Percentiles rank a stretch among this genome's conserved stretches.
These are phyloP conservation scores for Blastocystis sp. DNA, from an alignment of 352 stramenopile species.

Conservation along the genomic window DNA sequence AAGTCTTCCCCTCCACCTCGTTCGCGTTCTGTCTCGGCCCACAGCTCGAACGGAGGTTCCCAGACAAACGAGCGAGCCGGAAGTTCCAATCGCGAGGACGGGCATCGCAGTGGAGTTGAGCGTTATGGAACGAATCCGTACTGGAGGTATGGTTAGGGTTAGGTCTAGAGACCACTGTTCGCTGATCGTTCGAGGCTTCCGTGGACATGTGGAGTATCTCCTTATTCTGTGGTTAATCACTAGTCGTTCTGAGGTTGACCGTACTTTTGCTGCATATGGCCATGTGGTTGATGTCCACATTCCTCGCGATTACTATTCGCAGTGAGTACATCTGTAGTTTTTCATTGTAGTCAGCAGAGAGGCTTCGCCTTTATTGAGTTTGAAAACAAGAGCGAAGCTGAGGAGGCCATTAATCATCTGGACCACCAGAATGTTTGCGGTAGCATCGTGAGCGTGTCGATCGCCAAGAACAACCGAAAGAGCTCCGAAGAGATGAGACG, in stretches of 20 bases:
- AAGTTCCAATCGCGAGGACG: background rate
- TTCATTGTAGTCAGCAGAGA: background rate
- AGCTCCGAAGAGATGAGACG: background rate
- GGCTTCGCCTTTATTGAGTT: slow-evolving; percentile 43
- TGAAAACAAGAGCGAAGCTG: background rate
- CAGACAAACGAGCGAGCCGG: background rate
- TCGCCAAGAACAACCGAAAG: background rate
- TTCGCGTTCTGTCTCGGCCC: background rate
- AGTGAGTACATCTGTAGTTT: background rate
- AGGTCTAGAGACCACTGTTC: slow-evolving; percentile 1
- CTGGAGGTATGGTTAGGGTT: background rate
- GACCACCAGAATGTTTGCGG: background rate
- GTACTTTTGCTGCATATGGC: background rate
- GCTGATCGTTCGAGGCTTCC: background rate
- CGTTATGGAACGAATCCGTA: background rate
- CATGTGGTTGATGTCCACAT: background rate
- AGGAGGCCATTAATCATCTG: background rate
- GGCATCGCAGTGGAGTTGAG: background rate
- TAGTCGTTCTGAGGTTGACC: background rate
- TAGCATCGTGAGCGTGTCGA: background rate
- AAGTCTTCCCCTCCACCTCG: background rate
- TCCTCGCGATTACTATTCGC: background rate
- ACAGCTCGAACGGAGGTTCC: background rate
- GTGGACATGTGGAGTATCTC: background rate
- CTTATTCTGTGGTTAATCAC: background rate